phyloP scores from a whole-genome alignment of 371 early-diverging fungal genomes.

The Rhizopus delemar region DNA sequence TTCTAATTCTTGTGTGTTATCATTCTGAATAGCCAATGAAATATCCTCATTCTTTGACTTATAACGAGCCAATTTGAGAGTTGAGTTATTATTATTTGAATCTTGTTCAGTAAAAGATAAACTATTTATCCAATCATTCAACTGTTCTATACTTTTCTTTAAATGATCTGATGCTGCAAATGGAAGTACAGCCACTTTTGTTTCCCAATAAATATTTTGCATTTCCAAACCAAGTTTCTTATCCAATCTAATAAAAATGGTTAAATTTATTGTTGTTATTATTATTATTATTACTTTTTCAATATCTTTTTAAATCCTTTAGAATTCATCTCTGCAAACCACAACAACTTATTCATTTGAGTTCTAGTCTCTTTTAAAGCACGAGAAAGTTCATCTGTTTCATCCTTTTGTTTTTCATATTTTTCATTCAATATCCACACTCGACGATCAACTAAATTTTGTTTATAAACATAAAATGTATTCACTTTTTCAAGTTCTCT shows the following conservation, averaged over 20 bases:
- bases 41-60: conserved; percentile 28
- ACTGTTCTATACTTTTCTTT: conserved; percentile 32
- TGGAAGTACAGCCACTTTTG: conserved; percentile 50
- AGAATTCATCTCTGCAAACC: conserved; percentile 68
- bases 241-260: conserved; percentile 51
- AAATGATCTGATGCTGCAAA: conserved; percentile 35
- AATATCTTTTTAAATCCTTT: conserved; percentile 71
- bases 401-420: conserved; percentile 43
- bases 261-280: conserved; percentile 4
- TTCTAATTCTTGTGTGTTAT: conserved; percentile 16
- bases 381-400: conserved; percentile 55
- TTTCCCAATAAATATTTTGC: conserved; percentile 54
- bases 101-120: conserved; percentile 9
- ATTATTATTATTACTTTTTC: conserved; percentile 60
- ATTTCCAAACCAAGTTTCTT: conserved; percentile 55
- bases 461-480: conserved; percentile 63
- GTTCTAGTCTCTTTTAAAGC: conserved; percentile 64
- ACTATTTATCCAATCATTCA: conserved; percentile 29
- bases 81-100: conserved; percentile 6
- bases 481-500: conserved; percentile 72
- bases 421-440: conserved; percentile 65
- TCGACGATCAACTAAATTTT: conserved; percentile 60
- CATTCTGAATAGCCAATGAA: conserved; percentile 20
- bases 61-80: conserved; percentile 22
- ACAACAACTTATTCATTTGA: conserved; percentile 59